Percentiles rank a stretch among this genome's conserved stretches.
Conservation (phyloP, 306 rosid species). For the Acacia melanoxylon region DNA sequence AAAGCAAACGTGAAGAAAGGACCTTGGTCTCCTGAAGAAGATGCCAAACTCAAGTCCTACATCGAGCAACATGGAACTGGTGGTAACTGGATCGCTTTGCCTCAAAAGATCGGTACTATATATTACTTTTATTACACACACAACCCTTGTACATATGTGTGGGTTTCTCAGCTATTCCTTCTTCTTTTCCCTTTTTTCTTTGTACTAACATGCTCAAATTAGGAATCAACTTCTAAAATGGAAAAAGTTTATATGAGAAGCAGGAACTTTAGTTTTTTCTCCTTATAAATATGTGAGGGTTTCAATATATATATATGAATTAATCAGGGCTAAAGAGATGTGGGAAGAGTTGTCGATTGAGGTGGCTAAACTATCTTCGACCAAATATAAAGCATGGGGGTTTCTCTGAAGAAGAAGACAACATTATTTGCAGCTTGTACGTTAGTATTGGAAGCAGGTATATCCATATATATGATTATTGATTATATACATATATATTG, state of each 20-base stretch:
- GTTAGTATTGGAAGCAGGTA: constrained; percentile 92
- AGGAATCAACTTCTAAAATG: background rate
- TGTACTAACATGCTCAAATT: background rate
- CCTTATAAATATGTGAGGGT: background rate
- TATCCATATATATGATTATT: too few species aligned
- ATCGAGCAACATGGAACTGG: constrained; percentile 83
- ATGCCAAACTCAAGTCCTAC: constrained; percentile 77
- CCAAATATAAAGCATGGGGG: constrained; percentile 90
- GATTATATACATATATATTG: background rate
- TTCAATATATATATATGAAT: background rate
- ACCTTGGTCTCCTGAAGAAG: constrained; percentile 95
- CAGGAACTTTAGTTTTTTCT: background rate
- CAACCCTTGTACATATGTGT: background rate
- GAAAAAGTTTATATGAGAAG: background rate
- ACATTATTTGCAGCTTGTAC: constrained; percentile 83
- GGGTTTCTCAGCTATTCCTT: background rate
- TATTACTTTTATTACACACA: background rate
- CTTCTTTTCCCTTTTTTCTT: background rate
- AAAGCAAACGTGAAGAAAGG: constrained; percentile 97
- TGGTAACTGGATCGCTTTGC: constrained; percentile 95
- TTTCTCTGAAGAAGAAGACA: constrained; percentile 89
- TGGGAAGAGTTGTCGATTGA: constrained; percentile 88
- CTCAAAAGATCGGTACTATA: constrained; percentile 72
- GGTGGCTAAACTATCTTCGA: constrained; percentile 93
- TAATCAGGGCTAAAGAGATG: constrained; percentile 77